Conservation (phyloP, 345 rosid genomes). For the Psidium friedrichsthalianum region DNA sequence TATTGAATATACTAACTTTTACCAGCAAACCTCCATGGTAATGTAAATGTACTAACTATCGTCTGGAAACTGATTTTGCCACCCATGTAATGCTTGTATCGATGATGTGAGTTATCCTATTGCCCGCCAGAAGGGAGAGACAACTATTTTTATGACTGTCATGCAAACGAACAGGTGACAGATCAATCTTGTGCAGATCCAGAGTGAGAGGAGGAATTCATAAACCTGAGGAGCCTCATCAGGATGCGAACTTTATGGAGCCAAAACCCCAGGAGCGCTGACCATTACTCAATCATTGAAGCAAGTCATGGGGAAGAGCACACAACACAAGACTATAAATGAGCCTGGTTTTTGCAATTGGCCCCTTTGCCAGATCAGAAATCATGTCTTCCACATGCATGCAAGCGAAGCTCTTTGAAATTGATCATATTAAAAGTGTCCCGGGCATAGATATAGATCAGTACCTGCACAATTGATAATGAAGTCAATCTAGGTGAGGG, state of each 20-base stretch:
- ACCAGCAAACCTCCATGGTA: neutral
- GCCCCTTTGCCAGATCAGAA: neutral
- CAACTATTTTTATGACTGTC: neutral
- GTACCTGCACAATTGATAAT: neutral
- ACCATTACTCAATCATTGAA: neutral
- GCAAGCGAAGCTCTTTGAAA: neutral
- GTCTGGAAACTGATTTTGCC: neutral
- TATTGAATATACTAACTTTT: neutral
- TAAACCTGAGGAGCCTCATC: neutral
- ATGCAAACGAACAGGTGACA: neutral
- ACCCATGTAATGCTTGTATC: neutral
- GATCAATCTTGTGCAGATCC: neutral
- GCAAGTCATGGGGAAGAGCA: neutral
- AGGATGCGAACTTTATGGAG: neutral
- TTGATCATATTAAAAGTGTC: neutral
- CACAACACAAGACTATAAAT: neutral
- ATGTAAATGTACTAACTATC: neutral
- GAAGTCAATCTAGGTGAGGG: neutral
- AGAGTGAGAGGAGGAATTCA: neutral
- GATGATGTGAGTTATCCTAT: neutral
- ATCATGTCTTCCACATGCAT: neutral
- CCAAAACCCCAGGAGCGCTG: neutral
- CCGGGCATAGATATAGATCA: neutral
- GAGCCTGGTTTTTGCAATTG: neutral
- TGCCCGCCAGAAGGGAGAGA: neutral